A percentile compares a stretch with the other conserved stretches of the same genome.
phyloP scores from a whole-genome alignment of 257 asterid species.

The Phtheirospermum japonicum region DNA sequence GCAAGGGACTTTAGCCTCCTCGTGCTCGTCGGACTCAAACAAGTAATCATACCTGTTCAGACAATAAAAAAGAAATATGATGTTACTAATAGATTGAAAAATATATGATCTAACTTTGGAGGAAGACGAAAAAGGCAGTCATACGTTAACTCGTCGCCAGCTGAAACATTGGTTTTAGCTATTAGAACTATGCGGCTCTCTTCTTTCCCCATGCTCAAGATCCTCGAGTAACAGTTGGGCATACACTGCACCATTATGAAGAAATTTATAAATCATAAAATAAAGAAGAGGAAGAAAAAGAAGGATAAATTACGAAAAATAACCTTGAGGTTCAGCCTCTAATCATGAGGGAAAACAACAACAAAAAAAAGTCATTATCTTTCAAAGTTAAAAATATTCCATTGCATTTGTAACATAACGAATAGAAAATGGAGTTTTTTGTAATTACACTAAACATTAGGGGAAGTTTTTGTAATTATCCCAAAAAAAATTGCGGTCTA shows the following conservation, averaged over 20 bases:
- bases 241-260: constrained; percentile 57
- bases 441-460: too few species aligned
- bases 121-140: constrained; percentile 15
- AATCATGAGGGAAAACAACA: background rate
- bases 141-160: constrained; percentile 90
- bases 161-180: constrained; percentile 71
- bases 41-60: constrained; percentile 73
- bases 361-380: too few species aligned
- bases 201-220: constrained; percentile 63
- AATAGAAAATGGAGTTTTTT: background rate
- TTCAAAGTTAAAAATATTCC: too few species aligned
- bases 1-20: constrained; percentile 91
- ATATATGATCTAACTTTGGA: background rate
- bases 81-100: background rate
- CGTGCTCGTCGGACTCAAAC: constrained; percentile 85
- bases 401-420: background rate
- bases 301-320: background rate
- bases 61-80: background rate
- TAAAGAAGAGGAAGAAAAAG: too few species aligned
- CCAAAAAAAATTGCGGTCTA: too few species aligned
- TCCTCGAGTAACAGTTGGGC: constrained; percentile 97
- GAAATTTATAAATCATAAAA: background rate
- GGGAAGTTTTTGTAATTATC: too few species aligned
- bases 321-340: background rate
- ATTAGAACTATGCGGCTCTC: constrained; percentile 84